A percentile compares a stretch with the other conserved stretches of the same genome.
Conservation (phyloP, 768 basidiomycete genomes). For the Pleurotus cornucopiae region DNA sequence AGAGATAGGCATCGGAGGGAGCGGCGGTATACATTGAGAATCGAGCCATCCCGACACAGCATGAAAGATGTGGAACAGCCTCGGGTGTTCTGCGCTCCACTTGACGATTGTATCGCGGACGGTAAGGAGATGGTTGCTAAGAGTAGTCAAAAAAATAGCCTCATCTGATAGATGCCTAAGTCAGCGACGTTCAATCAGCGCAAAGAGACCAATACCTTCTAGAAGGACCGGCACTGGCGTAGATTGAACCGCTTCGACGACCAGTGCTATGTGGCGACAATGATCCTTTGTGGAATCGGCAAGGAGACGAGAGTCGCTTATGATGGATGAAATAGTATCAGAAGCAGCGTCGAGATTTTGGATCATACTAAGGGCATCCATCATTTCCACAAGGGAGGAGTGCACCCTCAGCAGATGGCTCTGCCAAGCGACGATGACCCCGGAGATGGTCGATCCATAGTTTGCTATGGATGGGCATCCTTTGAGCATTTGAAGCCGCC, state of each 20-base stretch:
- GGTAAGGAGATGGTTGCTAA: neutral
- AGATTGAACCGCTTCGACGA: neutral
- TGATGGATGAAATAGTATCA: neutral
- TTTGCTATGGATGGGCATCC: slow-evolving; percentile 16
- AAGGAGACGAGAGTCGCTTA: neutral
- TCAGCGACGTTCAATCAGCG: neutral
- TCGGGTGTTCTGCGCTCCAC: slow-evolving; percentile 24
- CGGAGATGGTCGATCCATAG: slow-evolving; percentile 8
- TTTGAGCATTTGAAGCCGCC: slow-evolving; percentile 25
- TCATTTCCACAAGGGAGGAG: slow-evolving; percentile 34
- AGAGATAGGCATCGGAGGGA: neutral
- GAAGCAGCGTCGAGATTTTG: neutral
- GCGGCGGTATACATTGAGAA: neutral
- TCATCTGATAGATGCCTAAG: neutral
- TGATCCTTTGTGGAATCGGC: neutral
- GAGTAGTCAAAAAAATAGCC: neutral
- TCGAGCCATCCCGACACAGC: slow-evolving; percentile 28
- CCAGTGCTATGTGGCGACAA: neutral
- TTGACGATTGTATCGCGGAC: slow-evolving; percentile 12
- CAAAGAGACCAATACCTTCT: neutral
- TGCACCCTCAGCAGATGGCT: slow-evolving; percentile 26
- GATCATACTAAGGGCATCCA: slow-evolving; percentile 27
- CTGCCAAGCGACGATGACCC: slow-evolving; percentile 7
- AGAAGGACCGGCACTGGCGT: neutral
- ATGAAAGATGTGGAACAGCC: slow-evolving; percentile 25